Percentiles rank a stretch among this genome's conserved stretches.
phyloP scores from a whole-genome alignment of 495 filamentous ascomycete genomes.

The Niebla homalea region DNA sequence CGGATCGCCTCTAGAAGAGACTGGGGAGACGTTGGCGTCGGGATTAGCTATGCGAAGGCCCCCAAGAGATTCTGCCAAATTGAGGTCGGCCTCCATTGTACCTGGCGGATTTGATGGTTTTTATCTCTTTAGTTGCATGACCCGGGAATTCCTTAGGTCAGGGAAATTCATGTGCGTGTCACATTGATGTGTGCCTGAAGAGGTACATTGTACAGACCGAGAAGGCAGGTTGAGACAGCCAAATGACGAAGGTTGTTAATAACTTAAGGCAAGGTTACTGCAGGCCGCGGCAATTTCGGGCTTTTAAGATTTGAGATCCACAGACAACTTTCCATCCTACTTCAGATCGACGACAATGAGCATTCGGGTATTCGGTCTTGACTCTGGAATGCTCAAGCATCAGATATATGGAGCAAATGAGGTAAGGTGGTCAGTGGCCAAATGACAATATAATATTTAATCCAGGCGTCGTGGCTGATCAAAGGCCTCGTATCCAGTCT shows the following conservation, averaged over 20 bases:
- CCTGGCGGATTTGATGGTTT: not conserved
- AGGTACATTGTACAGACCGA: not conserved
- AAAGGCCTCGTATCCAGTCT: slow-evolving; percentile 1
- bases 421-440: too few species aligned
- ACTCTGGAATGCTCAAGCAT: not conserved
- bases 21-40: slow-evolving; percentile 56
- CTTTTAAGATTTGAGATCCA: too few species aligned
- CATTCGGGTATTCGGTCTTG: not conserved
- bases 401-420: too few species aligned
- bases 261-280: too few species aligned
- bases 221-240: not conserved
- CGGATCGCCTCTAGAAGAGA: slow-evolving; percentile 33
- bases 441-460: too few species aligned
- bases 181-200: too few species aligned
- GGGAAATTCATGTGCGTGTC: not conserved
- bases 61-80: slow-evolving; percentile 81
- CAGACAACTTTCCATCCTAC: too few species aligned
- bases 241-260: not conserved
- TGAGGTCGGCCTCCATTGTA: slow-evolving; percentile 83
- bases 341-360: too few species aligned
- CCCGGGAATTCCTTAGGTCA: not conserved
- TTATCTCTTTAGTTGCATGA: not conserved
- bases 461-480: slow-evolving; percentile 2
- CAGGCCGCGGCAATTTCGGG: too few species aligned
- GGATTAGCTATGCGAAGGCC: slow-evolving; percentile 96